Evolutionary conservation across 1,284 basidiomycete genomes (phyloP).

Genomic region (Malassezia caprae): DNA sequence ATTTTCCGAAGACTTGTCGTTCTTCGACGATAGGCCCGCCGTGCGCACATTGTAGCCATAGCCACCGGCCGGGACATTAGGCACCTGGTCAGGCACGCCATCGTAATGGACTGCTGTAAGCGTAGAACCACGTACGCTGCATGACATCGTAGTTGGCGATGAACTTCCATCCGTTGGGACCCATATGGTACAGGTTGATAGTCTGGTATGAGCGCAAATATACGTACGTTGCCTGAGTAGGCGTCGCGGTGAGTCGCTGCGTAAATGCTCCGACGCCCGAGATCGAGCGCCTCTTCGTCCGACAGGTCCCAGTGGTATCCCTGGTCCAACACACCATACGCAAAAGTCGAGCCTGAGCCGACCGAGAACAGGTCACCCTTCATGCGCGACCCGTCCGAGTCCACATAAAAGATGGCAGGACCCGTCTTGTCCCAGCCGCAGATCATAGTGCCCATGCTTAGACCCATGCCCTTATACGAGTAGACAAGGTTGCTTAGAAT

Average conservation of each 20-base stretch:
- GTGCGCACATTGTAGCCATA: conserved; percentile 44
- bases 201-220: conserved; percentile 49
- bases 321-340: conserved; percentile 95
- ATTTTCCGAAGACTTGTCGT: not conserved
- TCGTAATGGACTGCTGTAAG: conserved; percentile 38
- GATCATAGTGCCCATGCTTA: conserved; percentile 99
- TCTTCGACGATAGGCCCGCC: conserved; percentile 33
- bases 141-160: conserved; percentile 45
- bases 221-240: conserved; percentile 63
- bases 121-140: conserved; percentile 21
- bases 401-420: conserved; percentile 94
- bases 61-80: conserved; percentile 38
- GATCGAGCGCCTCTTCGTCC: conserved; percentile 87
- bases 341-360: conserved; percentile 93
- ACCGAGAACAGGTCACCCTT: conserved; percentile 97
- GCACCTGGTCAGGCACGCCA: conserved; percentile 34
- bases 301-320: conserved; percentile 87
- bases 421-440: conserved; percentile 99
- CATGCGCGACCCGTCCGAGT: conserved; percentile 87
- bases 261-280: conserved; percentile 86
- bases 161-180: conserved; percentile 66
- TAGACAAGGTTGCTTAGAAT: conserved; percentile 96
- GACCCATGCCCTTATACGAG: conserved; percentile 95
- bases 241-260: conserved; percentile 90
- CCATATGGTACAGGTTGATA: conserved; percentile 89